Percentiles rank a stretch among this genome's conserved stretches.
These are phyloP conservation scores for Xylariaceae sp. DNA, from an alignment of 2,329 filamentous ascomycete genomes.

Conservation along the genomic window DNA sequence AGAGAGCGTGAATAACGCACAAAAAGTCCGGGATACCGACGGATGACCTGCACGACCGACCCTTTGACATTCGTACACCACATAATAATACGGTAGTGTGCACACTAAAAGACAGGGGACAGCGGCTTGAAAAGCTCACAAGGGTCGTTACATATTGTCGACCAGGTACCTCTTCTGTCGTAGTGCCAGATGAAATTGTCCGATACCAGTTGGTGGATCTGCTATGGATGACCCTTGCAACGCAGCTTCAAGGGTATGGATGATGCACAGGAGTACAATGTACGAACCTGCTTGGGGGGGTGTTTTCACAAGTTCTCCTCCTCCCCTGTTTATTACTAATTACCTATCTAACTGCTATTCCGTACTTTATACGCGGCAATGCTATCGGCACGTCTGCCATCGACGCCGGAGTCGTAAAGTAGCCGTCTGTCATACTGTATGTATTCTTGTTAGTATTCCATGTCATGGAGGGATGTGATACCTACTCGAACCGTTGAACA, in stretches of 20 bases:
- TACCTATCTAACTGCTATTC: neutral
- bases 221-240: slow-evolving; percentile 31
- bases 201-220: slow-evolving; percentile 33
- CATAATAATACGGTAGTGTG: neutral
- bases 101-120: neutral
- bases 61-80: neutral
- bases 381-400: no score
- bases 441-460: no score
- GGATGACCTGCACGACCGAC: neutral
- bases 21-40: neutral
- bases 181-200: slow-evolving; percentile 42
- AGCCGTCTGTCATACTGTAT: no score
- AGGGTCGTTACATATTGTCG: neutral
- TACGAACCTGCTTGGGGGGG: neutral
- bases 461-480: no score
- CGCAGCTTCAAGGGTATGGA: slow-evolving; percentile 30
- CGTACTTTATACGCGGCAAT: no score
- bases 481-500: no score
- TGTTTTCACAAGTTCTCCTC: neutral
- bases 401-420: no score
- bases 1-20: neutral
- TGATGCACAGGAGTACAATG: slow-evolving; percentile 10
- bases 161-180: slow-evolving; percentile 23
- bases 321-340: neutral
- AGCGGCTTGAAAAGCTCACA: neutral